Conservation (phyloP, 108 stramenopile species). For the Chaetoceros muelleri region DNA sequence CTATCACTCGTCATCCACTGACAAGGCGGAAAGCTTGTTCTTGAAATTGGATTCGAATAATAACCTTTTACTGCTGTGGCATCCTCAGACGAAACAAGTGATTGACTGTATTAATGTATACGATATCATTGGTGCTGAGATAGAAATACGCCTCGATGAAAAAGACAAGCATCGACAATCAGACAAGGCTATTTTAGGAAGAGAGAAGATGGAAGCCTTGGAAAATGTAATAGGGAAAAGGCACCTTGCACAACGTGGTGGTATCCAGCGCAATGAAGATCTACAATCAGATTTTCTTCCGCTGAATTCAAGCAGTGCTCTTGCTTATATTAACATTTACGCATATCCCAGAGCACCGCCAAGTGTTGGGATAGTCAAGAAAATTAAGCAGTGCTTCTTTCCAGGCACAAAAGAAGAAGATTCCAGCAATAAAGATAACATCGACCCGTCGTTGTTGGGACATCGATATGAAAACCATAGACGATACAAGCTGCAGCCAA, state of each 20-base stretch:
- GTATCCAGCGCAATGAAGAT: background rate
- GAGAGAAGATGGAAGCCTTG: background rate
- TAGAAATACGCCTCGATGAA: background rate
- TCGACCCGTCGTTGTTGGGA: background rate
- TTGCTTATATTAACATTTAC: background rate
- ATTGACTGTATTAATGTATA: background rate
- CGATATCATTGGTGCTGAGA: background rate
- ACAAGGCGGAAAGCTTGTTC: no score
- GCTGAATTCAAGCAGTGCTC: background rate
- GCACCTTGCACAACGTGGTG: background rate
- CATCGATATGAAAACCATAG: conserved; percentile 38
- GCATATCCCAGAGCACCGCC: background rate
- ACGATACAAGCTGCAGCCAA: conserved; percentile 33
- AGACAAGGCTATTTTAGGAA: background rate
- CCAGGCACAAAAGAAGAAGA: no score
- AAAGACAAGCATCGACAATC: background rate
- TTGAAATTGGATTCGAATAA: no score
- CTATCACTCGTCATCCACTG: no score
- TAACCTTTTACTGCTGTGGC: no score
- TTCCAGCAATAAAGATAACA: background rate
- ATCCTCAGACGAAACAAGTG: no score
- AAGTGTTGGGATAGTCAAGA: background rate
- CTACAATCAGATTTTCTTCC: background rate
- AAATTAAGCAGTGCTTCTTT: background rate
- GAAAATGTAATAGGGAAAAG: background rate